phyloP scores from a whole-genome alignment of 2,329 filamentous ascomycete genomes.

The Diaporthe ilicicola region DNA sequence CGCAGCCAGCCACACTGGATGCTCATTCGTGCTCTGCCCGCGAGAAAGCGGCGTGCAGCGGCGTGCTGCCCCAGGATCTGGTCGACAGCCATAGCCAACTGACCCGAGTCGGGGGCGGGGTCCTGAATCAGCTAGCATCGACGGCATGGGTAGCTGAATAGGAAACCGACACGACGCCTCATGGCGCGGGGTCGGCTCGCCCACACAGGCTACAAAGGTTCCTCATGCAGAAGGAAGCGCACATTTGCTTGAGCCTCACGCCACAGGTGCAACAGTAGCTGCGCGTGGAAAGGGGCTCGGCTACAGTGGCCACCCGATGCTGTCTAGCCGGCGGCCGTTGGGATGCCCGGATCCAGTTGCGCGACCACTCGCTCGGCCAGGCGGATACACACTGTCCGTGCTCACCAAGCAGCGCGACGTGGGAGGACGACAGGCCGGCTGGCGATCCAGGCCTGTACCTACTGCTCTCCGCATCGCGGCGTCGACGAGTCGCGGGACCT shows the following conservation, averaged over 20 bases:
- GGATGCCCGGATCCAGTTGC: not conserved
- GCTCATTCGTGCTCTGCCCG: slow-evolving; percentile 25
- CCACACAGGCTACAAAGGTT: slow-evolving; percentile 5
- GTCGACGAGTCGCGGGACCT: slow-evolving; percentile 2
- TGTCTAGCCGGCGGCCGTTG: slow-evolving; percentile 20
- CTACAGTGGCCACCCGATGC: slow-evolving; percentile 9
- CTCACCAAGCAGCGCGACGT: slow-evolving; percentile 1
- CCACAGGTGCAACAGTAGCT: slow-evolving; percentile 19
- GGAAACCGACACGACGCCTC: slow-evolving; percentile 12
- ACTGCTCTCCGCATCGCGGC: slow-evolving; percentile 4
- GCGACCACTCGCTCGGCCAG: not conserved
- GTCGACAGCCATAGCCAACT: slow-evolving; percentile 13
- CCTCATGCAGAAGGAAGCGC: slow-evolving; percentile 12
- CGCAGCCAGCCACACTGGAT: not conserved
- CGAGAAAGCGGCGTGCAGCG: slow-evolving; percentile 23
- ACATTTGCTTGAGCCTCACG: slow-evolving; percentile 24
- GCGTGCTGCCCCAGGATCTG: not conserved
- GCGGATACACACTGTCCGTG: slow-evolving; percentile 19
- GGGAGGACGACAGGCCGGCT: not conserved
- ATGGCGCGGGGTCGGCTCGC: not conserved
- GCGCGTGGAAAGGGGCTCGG: slow-evolving; percentile 22
- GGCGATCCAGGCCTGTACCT: not conserved
- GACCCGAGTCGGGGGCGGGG: slow-evolving; percentile 17
- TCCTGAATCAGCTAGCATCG: slow-evolving; percentile 26
- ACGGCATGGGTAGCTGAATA: slow-evolving; percentile 14